These are phyloP conservation scores for Colletotrichum tropicicola DNA, from an alignment of 2,329 filamentous ascomycete species.

Conservation along the genomic window DNA sequence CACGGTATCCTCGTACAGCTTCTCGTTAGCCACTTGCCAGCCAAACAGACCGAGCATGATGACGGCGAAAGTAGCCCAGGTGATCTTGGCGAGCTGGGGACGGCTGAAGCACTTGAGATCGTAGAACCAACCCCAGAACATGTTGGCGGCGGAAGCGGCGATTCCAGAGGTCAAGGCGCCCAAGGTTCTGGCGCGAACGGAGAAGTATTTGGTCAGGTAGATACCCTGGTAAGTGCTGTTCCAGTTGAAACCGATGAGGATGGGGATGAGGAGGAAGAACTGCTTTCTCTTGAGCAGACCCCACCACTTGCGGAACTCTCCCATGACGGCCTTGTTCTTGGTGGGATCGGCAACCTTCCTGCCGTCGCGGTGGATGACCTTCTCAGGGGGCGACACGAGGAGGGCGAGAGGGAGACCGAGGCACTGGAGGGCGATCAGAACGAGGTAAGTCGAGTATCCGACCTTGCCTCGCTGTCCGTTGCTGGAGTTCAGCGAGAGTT, in stretches of 20 bases:
- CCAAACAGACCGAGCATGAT: constrained; percentile 53
- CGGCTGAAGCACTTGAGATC: constrained; percentile 52
- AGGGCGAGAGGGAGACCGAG: constrained; percentile 54
- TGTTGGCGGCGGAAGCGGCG: constrained; percentile 52
- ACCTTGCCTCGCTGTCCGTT: constrained; percentile 53
- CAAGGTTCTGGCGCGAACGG: constrained; percentile 56
- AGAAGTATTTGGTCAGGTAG: constrained; percentile 62
- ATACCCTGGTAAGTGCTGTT: constrained; percentile 60
- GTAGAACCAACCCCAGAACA: constrained; percentile 60
- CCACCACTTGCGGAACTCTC: constrained; percentile 47
- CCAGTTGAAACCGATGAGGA: constrained; percentile 60
- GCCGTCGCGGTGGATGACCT: constrained; percentile 51
- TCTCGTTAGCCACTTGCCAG: constrained; percentile 59
- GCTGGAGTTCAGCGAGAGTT: constrained; percentile 57
- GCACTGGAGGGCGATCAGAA: constrained; percentile 54
- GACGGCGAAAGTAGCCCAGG: constrained; percentile 50
- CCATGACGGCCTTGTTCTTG: constrained; percentile 46
- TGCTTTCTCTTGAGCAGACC: constrained; percentile 50
- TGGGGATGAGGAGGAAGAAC: constrained; percentile 57
- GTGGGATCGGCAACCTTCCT: constrained; percentile 38
- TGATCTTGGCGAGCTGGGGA: constrained; percentile 50
- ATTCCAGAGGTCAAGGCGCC: constrained; percentile 55
- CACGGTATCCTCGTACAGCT: constrained; percentile 49
- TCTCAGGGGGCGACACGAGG: constrained; percentile 53
- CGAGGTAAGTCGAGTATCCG: constrained; percentile 50